Percentiles rank a stretch among this genome's conserved stretches.
Evolutionary conservation across 2,329 filamentous ascomycete species (phyloP).

Genomic region (Pseudogymnoascus pannorum): DNA sequence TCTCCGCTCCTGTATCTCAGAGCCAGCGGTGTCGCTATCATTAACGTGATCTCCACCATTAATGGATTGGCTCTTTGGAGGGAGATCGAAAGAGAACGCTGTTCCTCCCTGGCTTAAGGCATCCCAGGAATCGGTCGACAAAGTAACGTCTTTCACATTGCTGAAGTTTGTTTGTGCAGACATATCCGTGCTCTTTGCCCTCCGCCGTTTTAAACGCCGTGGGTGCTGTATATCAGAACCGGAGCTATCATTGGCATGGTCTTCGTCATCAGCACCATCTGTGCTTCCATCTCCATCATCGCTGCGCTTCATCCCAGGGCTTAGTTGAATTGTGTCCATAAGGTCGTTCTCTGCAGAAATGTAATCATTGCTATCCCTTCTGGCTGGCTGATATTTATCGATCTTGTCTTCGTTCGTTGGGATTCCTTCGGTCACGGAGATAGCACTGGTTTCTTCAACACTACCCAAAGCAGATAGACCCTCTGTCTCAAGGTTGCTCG

Average conservation of each 20-base stretch:
- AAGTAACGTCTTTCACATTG: not conserved
- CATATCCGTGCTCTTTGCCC: not conserved
- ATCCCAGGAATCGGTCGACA: not conserved
- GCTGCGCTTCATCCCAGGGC: not conserved
- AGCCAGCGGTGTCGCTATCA: not conserved
- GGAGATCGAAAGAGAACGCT: not conserved
- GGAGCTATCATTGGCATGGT: not conserved
- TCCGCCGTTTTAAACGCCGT: not conserved
- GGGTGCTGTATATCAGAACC: not conserved
- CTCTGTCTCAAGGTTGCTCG: not conserved
- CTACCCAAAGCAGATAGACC: not conserved
- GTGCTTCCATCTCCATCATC: not conserved
- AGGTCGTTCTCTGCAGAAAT: not conserved
- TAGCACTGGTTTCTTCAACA: not conserved
- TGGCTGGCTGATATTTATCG: not conserved
- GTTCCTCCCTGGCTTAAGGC: not conserved
- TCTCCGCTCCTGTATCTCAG: not conserved
- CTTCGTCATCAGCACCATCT: not conserved
- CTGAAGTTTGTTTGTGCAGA: not conserved
- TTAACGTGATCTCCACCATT: not conserved
- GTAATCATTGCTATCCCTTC: not conserved
- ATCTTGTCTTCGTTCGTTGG: not conserved
- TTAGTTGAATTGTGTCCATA: not conserved
- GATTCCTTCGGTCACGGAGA: not conserved
- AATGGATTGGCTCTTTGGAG: not conserved